Evolutionary conservation across 352 stramenopile genomes (phyloP).

Genomic region (Pythium apleroticum): DNA sequence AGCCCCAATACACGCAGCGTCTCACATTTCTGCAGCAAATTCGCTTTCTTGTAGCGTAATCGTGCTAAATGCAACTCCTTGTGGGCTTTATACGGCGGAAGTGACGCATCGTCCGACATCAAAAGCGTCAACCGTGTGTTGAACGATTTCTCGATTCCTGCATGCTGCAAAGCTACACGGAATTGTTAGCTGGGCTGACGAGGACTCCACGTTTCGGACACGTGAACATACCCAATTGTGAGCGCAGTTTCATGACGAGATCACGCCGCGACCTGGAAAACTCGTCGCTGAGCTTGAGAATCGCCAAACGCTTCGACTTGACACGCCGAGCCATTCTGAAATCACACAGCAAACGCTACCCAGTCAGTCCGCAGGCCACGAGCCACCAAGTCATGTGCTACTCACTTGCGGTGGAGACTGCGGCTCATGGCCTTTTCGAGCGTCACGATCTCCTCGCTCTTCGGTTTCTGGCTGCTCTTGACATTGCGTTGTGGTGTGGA

Average conservation of each 20-base stretch:
- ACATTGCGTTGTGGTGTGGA: conserved; percentile 33
- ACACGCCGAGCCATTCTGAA: conserved; percentile 59
- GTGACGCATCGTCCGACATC: conserved; percentile 46
- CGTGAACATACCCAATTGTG: conserved; percentile 38
- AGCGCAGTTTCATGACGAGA: conserved; percentile 49
- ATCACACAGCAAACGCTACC: background rate
- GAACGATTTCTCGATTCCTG: conserved; percentile 67
- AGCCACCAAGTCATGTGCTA: conserved; percentile 5
- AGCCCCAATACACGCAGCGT: conserved; percentile 52
- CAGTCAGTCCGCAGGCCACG: too few species aligned
- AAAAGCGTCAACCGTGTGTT: conserved; percentile 49
- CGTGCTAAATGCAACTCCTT: conserved; percentile 62
- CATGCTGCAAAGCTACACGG: conserved; percentile 51
- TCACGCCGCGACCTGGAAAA: conserved; percentile 44
- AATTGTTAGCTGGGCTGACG: background rate
- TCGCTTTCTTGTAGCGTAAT: conserved; percentile 55
- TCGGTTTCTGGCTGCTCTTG: conserved; percentile 22
- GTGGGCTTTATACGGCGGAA: conserved; percentile 53
- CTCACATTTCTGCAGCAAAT: conserved; percentile 58
- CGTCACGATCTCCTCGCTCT: conserved; percentile 39
- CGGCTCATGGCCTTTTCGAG: conserved; percentile 57
- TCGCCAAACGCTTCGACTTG: conserved; percentile 43
- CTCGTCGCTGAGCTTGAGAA: conserved; percentile 44
- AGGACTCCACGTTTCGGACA: background rate
- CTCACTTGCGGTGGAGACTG: conserved; percentile 61